Conservation (phyloP, 1,139 yeast genomes). For the Pichia sp. region DNA sequence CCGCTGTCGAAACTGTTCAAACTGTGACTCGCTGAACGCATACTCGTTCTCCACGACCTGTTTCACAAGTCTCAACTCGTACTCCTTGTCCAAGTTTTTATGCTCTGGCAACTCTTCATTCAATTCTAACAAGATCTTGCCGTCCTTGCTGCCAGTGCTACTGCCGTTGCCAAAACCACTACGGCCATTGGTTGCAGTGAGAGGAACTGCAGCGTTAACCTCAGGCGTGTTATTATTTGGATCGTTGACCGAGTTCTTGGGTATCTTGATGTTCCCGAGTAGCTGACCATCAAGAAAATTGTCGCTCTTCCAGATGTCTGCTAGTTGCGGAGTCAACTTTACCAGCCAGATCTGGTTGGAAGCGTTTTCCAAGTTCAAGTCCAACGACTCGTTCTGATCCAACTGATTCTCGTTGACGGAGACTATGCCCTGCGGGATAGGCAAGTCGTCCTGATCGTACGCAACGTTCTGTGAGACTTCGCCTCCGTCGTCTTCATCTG, state of each 20-base stretch:
- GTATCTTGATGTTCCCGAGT: conserved; percentile 77
- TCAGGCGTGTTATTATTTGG: conserved; percentile 36
- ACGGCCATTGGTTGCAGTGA: too few species aligned
- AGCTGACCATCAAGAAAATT: conserved; percentile 64
- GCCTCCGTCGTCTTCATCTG: not conserved
- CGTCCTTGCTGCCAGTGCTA: not conserved
- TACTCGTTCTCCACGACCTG: conserved; percentile 78
- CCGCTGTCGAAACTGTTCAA: conserved; percentile 48
- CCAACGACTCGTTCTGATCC: conserved; percentile 48
- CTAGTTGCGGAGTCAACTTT: conserved; percentile 79
- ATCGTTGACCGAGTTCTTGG: conserved; percentile 35
- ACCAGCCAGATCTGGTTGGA: conserved; percentile 85
- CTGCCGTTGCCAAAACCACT: not conserved
- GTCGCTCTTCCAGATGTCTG: conserved; percentile 74
- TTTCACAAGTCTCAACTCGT: conserved; percentile 74
- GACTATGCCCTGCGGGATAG: conserved; percentile 33
- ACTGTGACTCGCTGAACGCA: conserved; percentile 86
- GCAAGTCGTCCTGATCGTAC: conserved; percentile 31
- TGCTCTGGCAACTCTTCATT: conserved; percentile 37
- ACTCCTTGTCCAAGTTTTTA: conserved; percentile 66
- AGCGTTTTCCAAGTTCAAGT: conserved; percentile 53
- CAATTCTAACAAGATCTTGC: conserved; percentile 54
- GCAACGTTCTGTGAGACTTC: conserved; percentile 19
- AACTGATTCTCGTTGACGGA: conserved; percentile 32
- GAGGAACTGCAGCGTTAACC: too few species aligned